Evolutionary conservation across 2,329 filamentous ascomycete genomes (phyloP), one percentile per base, ranked within the genome.

Genomic region (Claviceps arundinis): DNA sequence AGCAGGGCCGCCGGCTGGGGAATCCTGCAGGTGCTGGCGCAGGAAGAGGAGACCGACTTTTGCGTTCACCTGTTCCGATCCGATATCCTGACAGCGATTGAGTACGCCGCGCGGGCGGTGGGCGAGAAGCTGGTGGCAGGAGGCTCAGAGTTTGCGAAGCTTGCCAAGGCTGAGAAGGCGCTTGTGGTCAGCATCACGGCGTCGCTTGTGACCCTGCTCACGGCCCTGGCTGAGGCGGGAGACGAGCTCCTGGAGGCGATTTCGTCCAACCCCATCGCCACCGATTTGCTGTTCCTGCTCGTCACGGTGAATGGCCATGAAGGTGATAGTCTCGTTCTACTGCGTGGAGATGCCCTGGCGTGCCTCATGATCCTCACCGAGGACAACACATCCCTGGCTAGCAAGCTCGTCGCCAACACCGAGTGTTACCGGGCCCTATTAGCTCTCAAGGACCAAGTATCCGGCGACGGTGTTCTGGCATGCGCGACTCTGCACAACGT

Each of bases 1-100:
- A 80, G 79, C 58, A 73, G 78, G 47, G 77, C 80, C 44, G 78
- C 81, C 19, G 82, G 80, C n/a, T 86, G 82, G 82, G 76, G 77
- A 13, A 82, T 85, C 56, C 68, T 86, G 50, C 73, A 76, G 56
- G 74, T 79, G 43, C 70, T 86, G 50, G 77, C 76, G 2, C 70
- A 77, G 56, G 77, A 83, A 60, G 82, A 85, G 62, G 81, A 83
- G 58, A 70, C 76, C 13, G 82, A 84, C 59, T 85, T 85, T 54
- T 82, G 80, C 56, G 69, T 85, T 19, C 81, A 85, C 58, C 64
- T 86, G 53, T 84, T 76, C 59, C 70, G 82, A 44, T 68, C 77
- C 30, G 81, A 84, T 62, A 65, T 84, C 14, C 60, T 85, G 54
- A 79, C 77, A 30, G 78, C 81, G 19, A 72, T 84, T 53, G 73